A percentile compares a stretch with the other conserved stretches of the same genome.
Evolutionary conservation across 306 rosid genomes (phyloP).

Genomic region (Cotoneaster glaucophyllus): DNA sequence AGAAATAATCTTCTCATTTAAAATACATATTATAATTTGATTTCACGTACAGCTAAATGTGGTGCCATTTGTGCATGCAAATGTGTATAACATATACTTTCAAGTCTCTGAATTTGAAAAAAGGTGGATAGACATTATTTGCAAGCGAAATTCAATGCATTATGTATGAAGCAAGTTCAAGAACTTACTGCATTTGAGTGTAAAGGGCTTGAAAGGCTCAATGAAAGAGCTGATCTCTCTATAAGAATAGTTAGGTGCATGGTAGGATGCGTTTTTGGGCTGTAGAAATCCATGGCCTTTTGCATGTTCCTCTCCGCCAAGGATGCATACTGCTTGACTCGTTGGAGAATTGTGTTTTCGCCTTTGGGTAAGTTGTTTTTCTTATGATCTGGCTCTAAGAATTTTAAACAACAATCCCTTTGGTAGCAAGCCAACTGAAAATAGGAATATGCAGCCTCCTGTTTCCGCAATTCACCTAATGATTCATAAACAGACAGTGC

Average conservation of each 20-base stretch:
- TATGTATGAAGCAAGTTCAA: constrained; percentile 7
- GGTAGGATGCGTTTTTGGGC: constrained; percentile 67
- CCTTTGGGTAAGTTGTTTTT: constrained; percentile 42
- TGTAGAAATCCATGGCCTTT: constrained; percentile 71
- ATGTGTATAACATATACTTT: background rate
- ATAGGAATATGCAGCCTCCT: constrained; percentile 90
- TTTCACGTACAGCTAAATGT: background rate
- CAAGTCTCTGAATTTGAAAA: background rate
- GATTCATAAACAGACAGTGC: constrained; percentile 80
- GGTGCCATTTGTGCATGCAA: background rate
- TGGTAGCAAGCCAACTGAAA: constrained; percentile 87
- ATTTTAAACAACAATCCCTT: constrained; percentile 80
- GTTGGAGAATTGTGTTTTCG: constrained; percentile 50
- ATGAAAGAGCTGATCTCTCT: constrained; percentile 72
- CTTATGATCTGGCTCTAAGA: constrained; percentile 56
- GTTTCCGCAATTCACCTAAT: constrained; percentile 78
- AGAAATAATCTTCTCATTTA: background rate
- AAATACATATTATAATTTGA: background rate
- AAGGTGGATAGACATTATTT: background rate
- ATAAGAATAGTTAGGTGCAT: constrained; percentile 73
- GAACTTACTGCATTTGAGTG: constrained; percentile 64
- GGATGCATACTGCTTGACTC: constrained; percentile 84
- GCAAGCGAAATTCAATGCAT: background rate
- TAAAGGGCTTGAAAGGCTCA: constrained; percentile 49
- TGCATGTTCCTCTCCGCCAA: constrained; percentile 95